Base-by-base conservation (phyloP, 257 asterid genomes). In the Solanum okadae region DNA sequence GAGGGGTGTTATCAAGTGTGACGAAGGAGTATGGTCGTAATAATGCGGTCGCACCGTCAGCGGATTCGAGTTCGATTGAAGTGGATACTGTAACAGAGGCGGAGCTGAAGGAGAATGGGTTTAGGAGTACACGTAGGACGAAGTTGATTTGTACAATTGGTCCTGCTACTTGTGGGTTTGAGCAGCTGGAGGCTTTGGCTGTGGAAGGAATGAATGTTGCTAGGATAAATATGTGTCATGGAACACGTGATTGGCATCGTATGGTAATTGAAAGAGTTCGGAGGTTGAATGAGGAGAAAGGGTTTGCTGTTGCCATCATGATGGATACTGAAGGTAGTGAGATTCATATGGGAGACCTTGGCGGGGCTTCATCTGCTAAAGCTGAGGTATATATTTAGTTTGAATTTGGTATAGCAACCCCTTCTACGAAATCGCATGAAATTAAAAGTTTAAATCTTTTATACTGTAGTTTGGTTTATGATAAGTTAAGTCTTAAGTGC, bases 311-410 rank as follows among this genome's bases (percentile, higher is more conserved):
- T 49, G 99, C 99, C 8, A 93, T 97, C 89, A 97, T 97, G 99
- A 97, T 97, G 99, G 99, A 97, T 89, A 97, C 99, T 71, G 99
- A 97, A 92, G 99, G 99, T 44, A 95, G 99, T 91, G 99, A 97
- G 94, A 96, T 97, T 89, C 99, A 96, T 91, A 96, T 96, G 99
- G 99, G 98, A 42, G 99, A 97, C 90, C 98, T 97, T 65, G 99
- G 98, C 37, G 99, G 99, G 18, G 93, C 96, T 89, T 87, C 98
- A 1, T 96, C 99, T 6, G 97, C 91, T 38, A 97, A 96, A 93
- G 98, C 99, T 44, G 98, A 95, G 98, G 99, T 96, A 94, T 0
- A 6, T 61, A 10, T 20, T 10, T 42, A 73, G 37, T 42, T 78
- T 78, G 63, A 40, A 78, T 42, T 78, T 78, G 14, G 85, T 79